phyloP scores from a whole-genome alignment of 2,329 filamentous ascomycete species.

The Tolypocladium endophyticum region DNA sequence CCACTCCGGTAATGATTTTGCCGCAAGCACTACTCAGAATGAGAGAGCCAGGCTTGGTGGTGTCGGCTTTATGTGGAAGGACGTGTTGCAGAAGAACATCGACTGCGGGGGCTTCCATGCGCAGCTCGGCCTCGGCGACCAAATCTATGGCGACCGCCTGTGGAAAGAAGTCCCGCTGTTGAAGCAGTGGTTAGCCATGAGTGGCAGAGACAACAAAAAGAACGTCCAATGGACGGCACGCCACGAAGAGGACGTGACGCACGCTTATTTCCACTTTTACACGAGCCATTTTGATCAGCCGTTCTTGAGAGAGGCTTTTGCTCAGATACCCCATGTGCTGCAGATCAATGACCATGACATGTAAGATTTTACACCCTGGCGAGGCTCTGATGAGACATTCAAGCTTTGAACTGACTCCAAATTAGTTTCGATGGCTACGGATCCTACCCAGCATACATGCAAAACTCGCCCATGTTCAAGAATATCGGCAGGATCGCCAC shows the following conservation, averaged over 20 bases:
- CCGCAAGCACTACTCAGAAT: constrained; percentile 72
- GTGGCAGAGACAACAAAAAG: constrained; percentile 86
- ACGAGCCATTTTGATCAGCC: constrained; percentile 97
- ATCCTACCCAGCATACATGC: constrained; percentile 97
- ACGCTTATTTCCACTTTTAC: constrained; percentile 98
- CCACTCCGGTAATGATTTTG: constrained; percentile 94
- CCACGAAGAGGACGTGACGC: constrained; percentile 88
- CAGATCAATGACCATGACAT: constrained; percentile 97
- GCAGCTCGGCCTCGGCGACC: constrained; percentile 83
- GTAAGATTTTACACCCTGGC: constrained; percentile 43
- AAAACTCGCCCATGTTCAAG: constrained; percentile 94
- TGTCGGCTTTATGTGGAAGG: constrained; percentile 96
- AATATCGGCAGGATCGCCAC: constrained; percentile 93
- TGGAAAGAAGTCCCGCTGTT: constrained; percentile 94
- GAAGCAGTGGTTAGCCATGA: constrained; percentile 90
- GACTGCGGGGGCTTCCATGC: constrained; percentile 94
- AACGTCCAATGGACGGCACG: constrained; percentile 85
- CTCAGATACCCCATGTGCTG: constrained; percentile 88
- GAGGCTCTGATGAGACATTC: background rate
- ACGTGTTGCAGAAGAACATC: constrained; percentile 92
- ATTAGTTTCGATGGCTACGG: constrained; percentile 89
- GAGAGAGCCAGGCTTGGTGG: constrained; percentile 81
- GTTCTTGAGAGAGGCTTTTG: constrained; percentile 87
- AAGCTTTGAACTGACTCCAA: background rate
- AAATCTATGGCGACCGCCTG: constrained; percentile 88